Evolutionary conservation across 768 basidiomycete species (phyloP).

Genomic region (Boletus sp.): DNA sequence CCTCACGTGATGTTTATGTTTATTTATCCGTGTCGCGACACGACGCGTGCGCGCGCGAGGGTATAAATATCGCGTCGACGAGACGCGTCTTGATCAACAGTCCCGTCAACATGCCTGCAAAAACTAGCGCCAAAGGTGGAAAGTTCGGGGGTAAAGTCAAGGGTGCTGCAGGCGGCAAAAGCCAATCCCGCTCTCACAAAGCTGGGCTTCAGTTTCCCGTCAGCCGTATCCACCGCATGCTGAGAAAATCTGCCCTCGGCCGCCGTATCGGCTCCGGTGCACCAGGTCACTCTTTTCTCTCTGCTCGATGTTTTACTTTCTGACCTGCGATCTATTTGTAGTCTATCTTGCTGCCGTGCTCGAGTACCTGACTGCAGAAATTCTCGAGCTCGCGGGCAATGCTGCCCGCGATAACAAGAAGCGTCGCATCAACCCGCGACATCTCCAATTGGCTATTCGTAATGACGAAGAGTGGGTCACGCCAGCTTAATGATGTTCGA

Average conservation of each 20-base stretch:
- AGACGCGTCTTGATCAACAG: background rate
- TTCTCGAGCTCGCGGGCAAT: constrained; percentile 89
- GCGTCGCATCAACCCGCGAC: constrained; percentile 94
- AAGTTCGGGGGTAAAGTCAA: constrained; percentile 56
- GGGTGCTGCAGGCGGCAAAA: constrained; percentile 40
- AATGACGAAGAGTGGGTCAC: constrained; percentile 81
- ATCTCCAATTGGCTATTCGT: constrained; percentile 91
- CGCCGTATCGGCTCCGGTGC: constrained; percentile 88
- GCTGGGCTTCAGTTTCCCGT: constrained; percentile 88
- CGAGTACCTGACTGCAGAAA: constrained; percentile 91
- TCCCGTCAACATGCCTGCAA: constrained; percentile 26
- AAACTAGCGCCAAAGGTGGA: constrained; percentile 32
- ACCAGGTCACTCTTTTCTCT: constrained; percentile 47
- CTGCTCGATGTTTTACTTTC: constrained; percentile 10
- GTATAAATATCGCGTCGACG: constrained; percentile 24
- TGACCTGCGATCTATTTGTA: constrained; percentile 22
- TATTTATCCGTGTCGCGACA: constrained; percentile 34
- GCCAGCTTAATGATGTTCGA: background rate
- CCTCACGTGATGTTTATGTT: constrained; percentile 31
- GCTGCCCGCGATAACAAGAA: constrained; percentile 92
- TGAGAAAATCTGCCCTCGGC: constrained; percentile 85
- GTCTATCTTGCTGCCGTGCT: constrained; percentile 93
- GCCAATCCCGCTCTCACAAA: constrained; percentile 69
- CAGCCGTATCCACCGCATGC: constrained; percentile 85
- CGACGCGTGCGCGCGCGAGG: constrained; percentile 36